phyloP scores from a whole-genome alignment of 202 grass and related monocot genomes.

The Schoenoplectus tabernaemontani region DNA sequence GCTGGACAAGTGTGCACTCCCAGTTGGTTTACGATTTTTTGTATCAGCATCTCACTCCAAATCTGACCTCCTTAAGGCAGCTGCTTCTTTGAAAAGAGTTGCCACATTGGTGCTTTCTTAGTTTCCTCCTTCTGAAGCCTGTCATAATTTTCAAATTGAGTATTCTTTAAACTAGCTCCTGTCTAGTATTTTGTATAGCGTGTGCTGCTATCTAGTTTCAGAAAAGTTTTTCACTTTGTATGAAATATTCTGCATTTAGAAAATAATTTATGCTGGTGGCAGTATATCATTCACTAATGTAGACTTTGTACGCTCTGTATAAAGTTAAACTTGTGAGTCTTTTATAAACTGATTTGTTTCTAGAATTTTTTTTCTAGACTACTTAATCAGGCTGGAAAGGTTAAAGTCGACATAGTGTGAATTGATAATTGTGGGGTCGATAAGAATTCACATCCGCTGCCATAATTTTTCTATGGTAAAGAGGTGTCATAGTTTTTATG shows the following conservation, averaged over 20 bases:
- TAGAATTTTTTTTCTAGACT: not conserved
- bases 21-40: conserved; percentile 62
- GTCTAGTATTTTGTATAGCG: not conserved
- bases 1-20: conserved; percentile 71
- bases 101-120: conserved; percentile 53
- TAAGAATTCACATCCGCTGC: too few species aligned
- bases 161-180: too few species aligned
- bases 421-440: too few species aligned
- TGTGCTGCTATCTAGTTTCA: conserved; percentile 6
- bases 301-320: not conserved
- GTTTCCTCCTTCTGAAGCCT: conserved; percentile 2
- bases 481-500: too few species aligned
- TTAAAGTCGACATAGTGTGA: not conserved
- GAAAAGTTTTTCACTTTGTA: not conserved
- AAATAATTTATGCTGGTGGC: conserved; percentile 13
- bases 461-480: too few species aligned
- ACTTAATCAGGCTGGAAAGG: not conserved
- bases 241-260: not conserved
- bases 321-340: not conserved
- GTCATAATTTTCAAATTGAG: too few species aligned
- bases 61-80: conserved; percentile 48
- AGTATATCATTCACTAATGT: not conserved
- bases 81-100: conserved; percentile 59
- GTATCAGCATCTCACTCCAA: conserved; percentile 63
- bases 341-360: not conserved